These are phyloP conservation scores for Pyrenophora graminea DNA, from an alignment of 2,329 filamentous ascomycete species.

Conservation along the genomic window DNA sequence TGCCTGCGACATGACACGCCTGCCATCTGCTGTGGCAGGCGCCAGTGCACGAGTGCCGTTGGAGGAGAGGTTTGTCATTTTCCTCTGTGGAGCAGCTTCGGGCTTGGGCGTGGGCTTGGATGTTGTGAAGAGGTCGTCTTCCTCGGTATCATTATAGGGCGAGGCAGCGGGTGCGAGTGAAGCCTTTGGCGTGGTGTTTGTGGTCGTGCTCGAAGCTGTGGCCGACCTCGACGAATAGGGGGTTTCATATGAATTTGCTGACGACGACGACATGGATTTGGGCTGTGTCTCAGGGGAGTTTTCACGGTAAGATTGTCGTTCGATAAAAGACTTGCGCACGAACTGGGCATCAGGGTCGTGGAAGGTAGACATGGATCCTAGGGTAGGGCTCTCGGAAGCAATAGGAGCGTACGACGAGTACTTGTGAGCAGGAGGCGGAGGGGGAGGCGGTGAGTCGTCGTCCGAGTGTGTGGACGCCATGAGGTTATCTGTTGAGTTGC, in stretches of 20 bases:
- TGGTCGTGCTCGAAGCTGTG: conserved; percentile 31
- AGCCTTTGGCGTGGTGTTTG: conserved; percentile 37
- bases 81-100: conserved; percentile 5
- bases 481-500: conserved; percentile 56
- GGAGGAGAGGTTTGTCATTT: conserved; percentile 10
- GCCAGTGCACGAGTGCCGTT: conserved; percentile 17
- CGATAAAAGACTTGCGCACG: conserved; percentile 35
- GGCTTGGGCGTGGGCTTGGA: conserved; percentile 16
- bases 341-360: conserved; percentile 34
- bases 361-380: conserved; percentile 30
- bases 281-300: conserved; percentile 31
- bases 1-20: conserved; percentile 41
- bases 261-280: conserved; percentile 36
- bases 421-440: conserved; percentile 42
- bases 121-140: conserved; percentile 41
- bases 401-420: conserved; percentile 40
- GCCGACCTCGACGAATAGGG: conserved; percentile 39
- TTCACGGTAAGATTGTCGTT: conserved; percentile 25
- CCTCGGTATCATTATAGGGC: conserved; percentile 26
- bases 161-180: conserved; percentile 24
- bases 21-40: conserved; percentile 16
- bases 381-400: conserved; percentile 39
- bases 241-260: conserved; percentile 39
- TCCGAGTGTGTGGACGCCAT: conserved; percentile 50
- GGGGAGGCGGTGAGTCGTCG: conserved; percentile 39